Evolutionary conservation across 108 stramenopile genomes (phyloP).

Genomic region (Fistulifera pelliculosa): DNA sequence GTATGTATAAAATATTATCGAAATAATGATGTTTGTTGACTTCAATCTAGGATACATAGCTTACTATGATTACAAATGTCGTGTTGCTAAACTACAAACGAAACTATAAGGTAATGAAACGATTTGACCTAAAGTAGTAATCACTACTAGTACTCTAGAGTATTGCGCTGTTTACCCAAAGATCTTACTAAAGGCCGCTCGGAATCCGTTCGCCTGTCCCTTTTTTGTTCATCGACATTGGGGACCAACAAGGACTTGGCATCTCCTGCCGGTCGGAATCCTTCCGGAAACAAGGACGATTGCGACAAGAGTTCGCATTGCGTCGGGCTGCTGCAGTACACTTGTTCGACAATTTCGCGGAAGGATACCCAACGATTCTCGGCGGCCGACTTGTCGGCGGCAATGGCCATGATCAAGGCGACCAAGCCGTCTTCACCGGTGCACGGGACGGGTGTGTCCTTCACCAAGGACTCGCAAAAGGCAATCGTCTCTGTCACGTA

Average conservation of each 20-base stretch:
- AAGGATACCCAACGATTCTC: slow-evolving; percentile 84
- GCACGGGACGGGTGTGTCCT: slow-evolving; percentile 88
- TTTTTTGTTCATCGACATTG: slow-evolving; percentile 39
- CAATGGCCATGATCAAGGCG: slow-evolving; percentile 92
- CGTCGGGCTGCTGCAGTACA: slow-evolving; percentile 59
- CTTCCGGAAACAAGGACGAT: slow-evolving; percentile 53
- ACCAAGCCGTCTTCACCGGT: slow-evolving; percentile 93
- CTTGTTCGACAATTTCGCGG: slow-evolving; percentile 62
- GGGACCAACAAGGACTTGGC: slow-evolving; percentile 53
- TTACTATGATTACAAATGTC: too few relatives aligned
- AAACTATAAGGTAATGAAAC: too few relatives aligned
- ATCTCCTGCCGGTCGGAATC: slow-evolving; percentile 58
- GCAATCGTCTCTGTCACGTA: slow-evolving; percentile 88
- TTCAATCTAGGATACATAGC: too few relatives aligned
- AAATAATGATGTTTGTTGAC: too few relatives aligned
- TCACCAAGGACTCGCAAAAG: slow-evolving; percentile 88
- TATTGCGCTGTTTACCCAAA: too few relatives aligned
- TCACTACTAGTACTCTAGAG: too few relatives aligned
- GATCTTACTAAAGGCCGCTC: too few relatives aligned
- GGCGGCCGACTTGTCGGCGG: slow-evolving; percentile 82
- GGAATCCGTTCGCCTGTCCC: too few relatives aligned
- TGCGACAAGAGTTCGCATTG: slow-evolving; percentile 50
- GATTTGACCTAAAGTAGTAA: too few relatives aligned
- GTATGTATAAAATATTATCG: too few relatives aligned
- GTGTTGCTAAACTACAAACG: too few relatives aligned